These are phyloP conservation scores for Trichoderma pleuroti DNA, from an alignment of 2,329 filamentous ascomycete species.

Conservation along the genomic window DNA sequence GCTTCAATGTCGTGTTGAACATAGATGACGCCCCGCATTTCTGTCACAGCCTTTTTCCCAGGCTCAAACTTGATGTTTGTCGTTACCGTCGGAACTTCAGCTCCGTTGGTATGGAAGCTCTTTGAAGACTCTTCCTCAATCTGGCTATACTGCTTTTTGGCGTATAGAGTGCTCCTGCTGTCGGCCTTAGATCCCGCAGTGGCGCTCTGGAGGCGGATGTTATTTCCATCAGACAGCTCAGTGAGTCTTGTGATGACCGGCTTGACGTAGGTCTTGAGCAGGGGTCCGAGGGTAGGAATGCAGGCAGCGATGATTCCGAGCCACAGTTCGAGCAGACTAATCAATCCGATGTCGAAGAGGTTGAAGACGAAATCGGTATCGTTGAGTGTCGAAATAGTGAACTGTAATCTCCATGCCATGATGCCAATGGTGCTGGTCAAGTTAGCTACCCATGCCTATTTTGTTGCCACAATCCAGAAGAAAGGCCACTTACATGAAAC, in stretches of 20 bases:
- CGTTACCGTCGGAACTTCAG: not conserved
- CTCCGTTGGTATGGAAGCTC: not conserved
- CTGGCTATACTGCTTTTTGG: not conserved
- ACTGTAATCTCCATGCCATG: not conserved
- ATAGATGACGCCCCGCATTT: not conserved
- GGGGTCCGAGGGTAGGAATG: slow-evolving; percentile 41
- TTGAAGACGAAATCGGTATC: slow-evolving; percentile 23
- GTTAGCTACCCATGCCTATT: not conserved
- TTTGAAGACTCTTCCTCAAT: not conserved
- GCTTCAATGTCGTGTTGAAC: not conserved
- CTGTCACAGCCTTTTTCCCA: not conserved
- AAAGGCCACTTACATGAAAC: not conserved
- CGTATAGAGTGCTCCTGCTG: not conserved
- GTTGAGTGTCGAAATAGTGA: slow-evolving; percentile 23
- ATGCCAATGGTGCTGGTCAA: not conserved
- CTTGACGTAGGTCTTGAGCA: slow-evolving; percentile 31
- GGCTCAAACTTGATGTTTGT: not conserved
- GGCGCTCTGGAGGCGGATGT: not conserved
- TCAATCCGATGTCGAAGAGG: slow-evolving; percentile 34
- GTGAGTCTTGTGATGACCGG: slow-evolving; percentile 21
- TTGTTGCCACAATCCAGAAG: not conserved
- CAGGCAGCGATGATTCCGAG: slow-evolving; percentile 42
- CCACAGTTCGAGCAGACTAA: slow-evolving; percentile 38
- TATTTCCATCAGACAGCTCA: not conserved
- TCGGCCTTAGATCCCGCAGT: not conserved